Evolutionary conservation across 192 early-diverging fungal genomes (phyloP).

Genomic region (Helicostylum pulchrum): DNA sequence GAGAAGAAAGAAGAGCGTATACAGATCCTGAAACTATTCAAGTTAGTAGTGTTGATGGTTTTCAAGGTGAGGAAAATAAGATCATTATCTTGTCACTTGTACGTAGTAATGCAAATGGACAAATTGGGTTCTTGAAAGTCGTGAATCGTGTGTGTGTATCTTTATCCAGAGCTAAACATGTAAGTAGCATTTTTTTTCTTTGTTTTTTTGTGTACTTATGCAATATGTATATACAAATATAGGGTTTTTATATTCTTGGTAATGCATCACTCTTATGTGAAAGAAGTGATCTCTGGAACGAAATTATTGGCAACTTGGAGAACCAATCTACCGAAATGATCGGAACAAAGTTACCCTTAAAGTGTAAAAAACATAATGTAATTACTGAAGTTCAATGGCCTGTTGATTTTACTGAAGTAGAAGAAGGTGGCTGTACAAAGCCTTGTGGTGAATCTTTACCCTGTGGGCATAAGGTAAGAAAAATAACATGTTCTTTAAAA

Average conservation of each 20-base stretch:
- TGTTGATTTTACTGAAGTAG: constrained; percentile 42
- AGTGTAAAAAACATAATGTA: constrained; percentile 39
- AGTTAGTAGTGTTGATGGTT: constrained; percentile 93
- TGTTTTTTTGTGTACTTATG: constrained; percentile 2
- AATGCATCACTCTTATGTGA: constrained; percentile 45
- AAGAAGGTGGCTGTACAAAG: constrained; percentile 44
- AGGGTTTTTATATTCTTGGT: constrained; percentile 57
- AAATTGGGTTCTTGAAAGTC: constrained; percentile 81
- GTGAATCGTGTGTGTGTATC: constrained; percentile 54
- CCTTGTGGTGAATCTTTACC: constrained; percentile 35
- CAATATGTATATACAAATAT: not conserved
- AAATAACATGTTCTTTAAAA: constrained; percentile 1
- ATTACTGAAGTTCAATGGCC: constrained; percentile 38
- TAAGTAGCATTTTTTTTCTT: constrained; percentile 19
- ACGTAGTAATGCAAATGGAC: constrained; percentile 80
- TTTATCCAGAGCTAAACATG: constrained; percentile 55
- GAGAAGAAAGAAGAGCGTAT: constrained; percentile 20
- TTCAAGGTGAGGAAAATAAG: constrained; percentile 98
- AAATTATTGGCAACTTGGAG: constrained; percentile 36
- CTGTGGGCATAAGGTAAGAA: constrained; percentile 34
- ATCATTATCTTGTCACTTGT: constrained; percentile 96
- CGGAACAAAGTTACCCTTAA: constrained; percentile 38
- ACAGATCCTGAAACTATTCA: constrained; percentile 63
- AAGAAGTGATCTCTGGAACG: constrained; percentile 45
- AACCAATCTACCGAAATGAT: constrained; percentile 28